Evolutionary conservation across 108 stramenopile species (phyloP).

Genomic region (Aurantiochytrium sp.): DNA sequence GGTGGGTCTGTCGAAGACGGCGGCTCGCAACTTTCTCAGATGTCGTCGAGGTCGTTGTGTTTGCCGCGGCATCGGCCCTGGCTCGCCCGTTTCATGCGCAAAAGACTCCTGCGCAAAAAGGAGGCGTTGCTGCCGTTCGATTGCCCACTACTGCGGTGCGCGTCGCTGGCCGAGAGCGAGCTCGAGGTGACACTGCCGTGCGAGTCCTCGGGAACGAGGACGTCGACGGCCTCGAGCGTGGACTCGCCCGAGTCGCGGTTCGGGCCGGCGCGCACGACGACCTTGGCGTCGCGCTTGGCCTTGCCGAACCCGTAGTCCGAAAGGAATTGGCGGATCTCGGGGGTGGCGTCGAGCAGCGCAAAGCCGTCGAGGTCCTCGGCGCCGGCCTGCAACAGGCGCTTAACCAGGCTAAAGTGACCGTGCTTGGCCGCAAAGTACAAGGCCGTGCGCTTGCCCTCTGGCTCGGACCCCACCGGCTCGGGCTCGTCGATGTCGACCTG

Average conservation of each 20-base stretch:
- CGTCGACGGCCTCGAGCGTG: not conserved
- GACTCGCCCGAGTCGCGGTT: not conserved
- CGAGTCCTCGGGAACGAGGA: not conserved
- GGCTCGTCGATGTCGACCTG: not conserved
- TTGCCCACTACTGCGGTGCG: not conserved
- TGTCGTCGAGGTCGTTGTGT: too few species aligned
- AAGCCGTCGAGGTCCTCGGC: constrained; percentile 7
- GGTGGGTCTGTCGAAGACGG: too few species aligned
- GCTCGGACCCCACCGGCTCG: not conserved
- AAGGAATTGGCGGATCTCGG: not conserved
- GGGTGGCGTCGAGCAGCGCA: not conserved
- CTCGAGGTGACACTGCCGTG: not conserved
- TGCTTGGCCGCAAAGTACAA: not conserved
- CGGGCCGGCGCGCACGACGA: not conserved
- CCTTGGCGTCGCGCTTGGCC: not conserved
- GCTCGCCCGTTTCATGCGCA: not conserved
- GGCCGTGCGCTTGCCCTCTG: not conserved
- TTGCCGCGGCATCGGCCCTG: too few species aligned
- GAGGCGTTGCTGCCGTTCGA: not conserved
- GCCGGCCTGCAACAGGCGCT: not conserved
- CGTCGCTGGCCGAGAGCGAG: not conserved
- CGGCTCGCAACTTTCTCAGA: too few species aligned
- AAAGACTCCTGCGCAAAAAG: not conserved
- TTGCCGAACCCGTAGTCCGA: constrained; percentile 7
- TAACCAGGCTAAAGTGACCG: not conserved